Percentiles rank a stretch among this genome's conserved stretches.
These are phyloP conservation scores for Glycyrrhiza uralensis DNA, from an alignment of 306 rosid genomes.

Conservation along the genomic window DNA sequence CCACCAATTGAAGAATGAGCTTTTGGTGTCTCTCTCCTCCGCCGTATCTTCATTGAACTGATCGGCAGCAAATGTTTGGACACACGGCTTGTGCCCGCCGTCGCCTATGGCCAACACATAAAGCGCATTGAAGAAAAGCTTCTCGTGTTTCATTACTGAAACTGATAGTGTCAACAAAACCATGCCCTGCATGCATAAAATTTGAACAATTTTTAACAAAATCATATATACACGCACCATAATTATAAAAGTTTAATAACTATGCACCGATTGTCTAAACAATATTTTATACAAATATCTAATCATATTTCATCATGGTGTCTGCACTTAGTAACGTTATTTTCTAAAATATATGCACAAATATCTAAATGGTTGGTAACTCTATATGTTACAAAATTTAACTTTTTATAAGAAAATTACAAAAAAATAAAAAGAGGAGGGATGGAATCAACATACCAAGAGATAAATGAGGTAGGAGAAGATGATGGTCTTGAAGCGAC, in stretches of 20 bases:
- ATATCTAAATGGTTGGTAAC: too few relatives aligned
- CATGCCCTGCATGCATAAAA: slow-evolving; percentile 61
- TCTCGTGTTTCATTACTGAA: slow-evolving; percentile 23
- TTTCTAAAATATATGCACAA: too few relatives aligned
- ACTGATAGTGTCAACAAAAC: slow-evolving; percentile 50
- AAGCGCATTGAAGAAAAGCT: slow-evolving; percentile 40
- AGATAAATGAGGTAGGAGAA: slow-evolving; percentile 31
- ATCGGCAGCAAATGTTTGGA: slow-evolving; percentile 81
- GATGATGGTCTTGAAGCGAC: slow-evolving; percentile 45
- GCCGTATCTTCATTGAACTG: slow-evolving; percentile 56
- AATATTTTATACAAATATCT: too few relatives aligned
- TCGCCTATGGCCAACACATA: slow-evolving; percentile 56
- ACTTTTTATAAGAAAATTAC: too few relatives aligned
- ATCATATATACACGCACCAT: too few relatives aligned
- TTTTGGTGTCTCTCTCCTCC: slow-evolving; percentile 48
- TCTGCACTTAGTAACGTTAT: too few relatives aligned
- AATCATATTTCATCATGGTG: too few relatives aligned
- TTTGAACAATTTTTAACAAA: too few relatives aligned
- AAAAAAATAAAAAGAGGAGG: not conserved
- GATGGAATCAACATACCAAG: slow-evolving; percentile 7
- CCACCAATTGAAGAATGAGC: slow-evolving; percentile 84
- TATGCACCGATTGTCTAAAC: too few relatives aligned
- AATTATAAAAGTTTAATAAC: too few relatives aligned
- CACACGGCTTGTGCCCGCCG: slow-evolving; percentile 80
- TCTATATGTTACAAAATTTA: too few relatives aligned